These are phyloP conservation scores for Pelargonium australe DNA, from an alignment of 441 rosid genomes.

Conservation along the genomic window DNA sequence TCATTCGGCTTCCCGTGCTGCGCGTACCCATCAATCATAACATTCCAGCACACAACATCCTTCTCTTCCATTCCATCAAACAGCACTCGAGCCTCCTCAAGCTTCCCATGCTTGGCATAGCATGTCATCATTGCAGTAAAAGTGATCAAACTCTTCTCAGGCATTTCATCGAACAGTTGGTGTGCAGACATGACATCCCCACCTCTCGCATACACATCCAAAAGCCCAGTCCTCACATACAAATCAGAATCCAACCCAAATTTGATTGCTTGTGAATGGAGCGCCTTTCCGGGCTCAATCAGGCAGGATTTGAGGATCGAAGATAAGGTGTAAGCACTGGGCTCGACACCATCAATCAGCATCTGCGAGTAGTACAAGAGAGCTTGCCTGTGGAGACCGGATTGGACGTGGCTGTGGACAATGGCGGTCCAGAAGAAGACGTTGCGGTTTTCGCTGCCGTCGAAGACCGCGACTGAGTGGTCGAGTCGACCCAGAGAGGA, in stretches of 20 bases:
- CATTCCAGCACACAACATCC: conserved; percentile 71
- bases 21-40: conserved; percentile 67
- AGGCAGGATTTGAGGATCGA: conserved; percentile 52
- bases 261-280: conserved; percentile 49
- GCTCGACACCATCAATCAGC: conserved; percentile 35
- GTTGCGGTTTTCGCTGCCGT: conserved; percentile 38
- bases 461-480: conserved; percentile 43
- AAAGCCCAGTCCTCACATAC: conserved; percentile 47
- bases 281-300: conserved; percentile 22
- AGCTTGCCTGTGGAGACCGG: conserved; percentile 35
- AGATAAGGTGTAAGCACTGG: conserved; percentile 60
- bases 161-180: conserved; percentile 41
- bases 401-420: conserved; percentile 38
- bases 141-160: conserved; percentile 32
- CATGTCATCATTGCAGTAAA: conserved; percentile 43
- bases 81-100: conserved; percentile 47
- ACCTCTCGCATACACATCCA: conserved; percentile 36
- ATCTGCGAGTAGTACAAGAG: conserved; percentile 36
- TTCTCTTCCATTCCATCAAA: conserved; percentile 44
- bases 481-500: conserved; percentile 40
- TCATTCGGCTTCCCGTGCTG: conserved; percentile 45
- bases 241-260: conserved; percentile 42
- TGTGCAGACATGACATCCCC: conserved; percentile 33
- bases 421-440: conserved; percentile 51
- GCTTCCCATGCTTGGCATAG: conserved; percentile 38